phyloP scores from a whole-genome alignment of 768 basidiomycete genomes.

The Phlebiopsis gigantea region DNA sequence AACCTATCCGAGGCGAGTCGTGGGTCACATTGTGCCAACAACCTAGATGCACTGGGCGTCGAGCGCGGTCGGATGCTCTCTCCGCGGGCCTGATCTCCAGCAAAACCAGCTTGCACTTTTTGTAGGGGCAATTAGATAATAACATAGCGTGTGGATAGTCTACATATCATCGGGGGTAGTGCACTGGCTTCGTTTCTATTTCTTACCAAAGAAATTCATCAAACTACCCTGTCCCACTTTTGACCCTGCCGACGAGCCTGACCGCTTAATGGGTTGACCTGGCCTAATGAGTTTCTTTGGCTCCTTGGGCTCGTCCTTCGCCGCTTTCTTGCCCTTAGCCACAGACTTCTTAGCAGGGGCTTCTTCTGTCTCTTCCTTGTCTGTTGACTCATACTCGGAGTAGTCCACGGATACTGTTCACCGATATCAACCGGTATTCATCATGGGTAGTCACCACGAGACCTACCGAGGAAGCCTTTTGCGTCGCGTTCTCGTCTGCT shows the following conservation, averaged over 20 bases:
- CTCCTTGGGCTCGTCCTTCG: not conserved
- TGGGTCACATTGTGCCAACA: too few species aligned
- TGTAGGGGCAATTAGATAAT: too few species aligned
- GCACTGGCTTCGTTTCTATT: too few species aligned
- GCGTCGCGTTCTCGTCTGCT: constrained; percentile 49
- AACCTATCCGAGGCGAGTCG: too few species aligned
- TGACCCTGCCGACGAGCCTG: constrained; percentile 6
- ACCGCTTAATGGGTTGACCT: constrained; percentile 11
- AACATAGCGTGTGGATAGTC: too few species aligned
- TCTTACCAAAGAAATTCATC: constrained; percentile 22
- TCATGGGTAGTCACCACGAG: too few species aligned
- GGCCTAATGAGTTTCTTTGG: constrained; percentile 9
- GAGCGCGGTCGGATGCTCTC: too few species aligned
- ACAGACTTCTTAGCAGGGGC: constrained; percentile 5
- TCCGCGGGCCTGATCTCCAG: too few species aligned
- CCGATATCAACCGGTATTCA: not conserved
- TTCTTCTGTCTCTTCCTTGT: constrained; percentile 44
- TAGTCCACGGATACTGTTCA: constrained; percentile 78
- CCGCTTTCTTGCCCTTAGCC: constrained; percentile 16
- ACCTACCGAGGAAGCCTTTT: constrained; percentile 68
- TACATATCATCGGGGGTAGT: too few species aligned
- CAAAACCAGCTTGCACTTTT: too few species aligned
- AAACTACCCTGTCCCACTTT: constrained; percentile 18
- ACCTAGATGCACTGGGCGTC: too few species aligned
- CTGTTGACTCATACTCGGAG: constrained; percentile 75